These are phyloP conservation scores for Candida endomychidarum DNA, from an alignment of 805 yeast genomes.

Conservation along the genomic window DNA sequence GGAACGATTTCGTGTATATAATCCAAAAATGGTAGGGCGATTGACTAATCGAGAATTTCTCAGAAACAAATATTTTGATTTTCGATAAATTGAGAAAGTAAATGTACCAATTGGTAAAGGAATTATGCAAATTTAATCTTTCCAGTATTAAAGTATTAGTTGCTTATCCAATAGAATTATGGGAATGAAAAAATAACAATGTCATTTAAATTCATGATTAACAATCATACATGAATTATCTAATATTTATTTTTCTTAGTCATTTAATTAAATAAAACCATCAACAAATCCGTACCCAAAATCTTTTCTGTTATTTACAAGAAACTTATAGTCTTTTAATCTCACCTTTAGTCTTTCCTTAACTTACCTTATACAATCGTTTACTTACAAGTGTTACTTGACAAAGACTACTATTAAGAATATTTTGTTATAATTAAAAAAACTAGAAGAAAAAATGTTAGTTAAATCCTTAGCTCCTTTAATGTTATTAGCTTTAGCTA, in stretches of 20 bases:
- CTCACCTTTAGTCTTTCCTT: conserved; percentile 9
- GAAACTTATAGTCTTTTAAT: conserved; percentile 4
- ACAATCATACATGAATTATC: background rate
- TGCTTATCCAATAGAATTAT: background rate
- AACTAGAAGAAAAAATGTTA: conserved; percentile 14
- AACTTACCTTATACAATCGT: conserved; percentile 4
- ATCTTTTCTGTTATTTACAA: conserved; percentile 18
- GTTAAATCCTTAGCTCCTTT: conserved; percentile 17
- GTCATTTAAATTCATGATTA: background rate
- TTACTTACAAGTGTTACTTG: background rate
- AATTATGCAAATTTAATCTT: background rate
- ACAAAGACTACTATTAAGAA: too few relatives aligned
- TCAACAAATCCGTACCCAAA: conserved; percentile 16
- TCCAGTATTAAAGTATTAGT: background rate
- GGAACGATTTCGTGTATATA: background rate
- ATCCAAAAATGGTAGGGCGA: background rate
- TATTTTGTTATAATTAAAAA: too few relatives aligned
- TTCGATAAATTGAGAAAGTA: background rate
- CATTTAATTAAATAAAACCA: conserved; percentile 8
- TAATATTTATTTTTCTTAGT: background rate
- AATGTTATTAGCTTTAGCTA: conserved; percentile 18
- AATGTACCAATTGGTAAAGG: background rate
- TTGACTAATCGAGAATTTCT: background rate
- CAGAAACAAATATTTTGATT: conserved; percentile 3
- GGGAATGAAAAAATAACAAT: background rate